Evolutionary conservation across 257 asterid genomes (phyloP), one percentile per base, ranked within the genome.

Genomic region (Penstemon barbatus): DNA sequence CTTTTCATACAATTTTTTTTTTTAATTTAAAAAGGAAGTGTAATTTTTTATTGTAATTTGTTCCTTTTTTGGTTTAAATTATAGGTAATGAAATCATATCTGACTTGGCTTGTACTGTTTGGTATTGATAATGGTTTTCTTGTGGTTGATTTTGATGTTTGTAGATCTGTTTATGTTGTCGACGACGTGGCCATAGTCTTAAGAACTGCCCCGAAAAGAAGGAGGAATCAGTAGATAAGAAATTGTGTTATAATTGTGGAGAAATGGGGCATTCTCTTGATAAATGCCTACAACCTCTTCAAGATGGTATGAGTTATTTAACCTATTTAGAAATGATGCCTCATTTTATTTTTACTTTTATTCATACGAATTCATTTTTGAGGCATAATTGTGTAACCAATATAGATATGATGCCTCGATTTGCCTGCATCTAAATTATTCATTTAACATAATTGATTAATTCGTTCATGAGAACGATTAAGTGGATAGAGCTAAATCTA

Each of bases 231-330:
- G 15, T 70, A 9, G 89, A 84, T 59, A 78, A 61, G 76, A 90
- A 87, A 62, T 70, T 89, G 69, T 93, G 99, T 79, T 93, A 88
- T 70, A 92, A 90, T 71, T 92, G 99, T 80, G 99, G 99, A 55
- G 85, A 80, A 69, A 84, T 62, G 64, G 93, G 92, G 51, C 99
- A 93, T 81, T 85, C 99, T 43, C 83, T 93, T 41, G 82, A 75
- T 55, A 78, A 76, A 6, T 93, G 99, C 75, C 81, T 81, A 0
- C 77, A 71, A 53, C 99, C 99, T 63, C 89, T 82, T 66, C 96
- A 90, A 82, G 96, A 90, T 76, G 99, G 99, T 93, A 87, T 1
- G 5, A 15, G 3, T 59, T 54, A 45, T 58, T 36, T 8, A n/a
- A 12, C 13, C 42, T 53, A 1, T 59, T 49, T 50, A 36, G 57